Evolutionary conservation across 1,284 basidiomycete genomes (phyloP).

Genomic region (Moesziomyces parantarcticus): DNA sequence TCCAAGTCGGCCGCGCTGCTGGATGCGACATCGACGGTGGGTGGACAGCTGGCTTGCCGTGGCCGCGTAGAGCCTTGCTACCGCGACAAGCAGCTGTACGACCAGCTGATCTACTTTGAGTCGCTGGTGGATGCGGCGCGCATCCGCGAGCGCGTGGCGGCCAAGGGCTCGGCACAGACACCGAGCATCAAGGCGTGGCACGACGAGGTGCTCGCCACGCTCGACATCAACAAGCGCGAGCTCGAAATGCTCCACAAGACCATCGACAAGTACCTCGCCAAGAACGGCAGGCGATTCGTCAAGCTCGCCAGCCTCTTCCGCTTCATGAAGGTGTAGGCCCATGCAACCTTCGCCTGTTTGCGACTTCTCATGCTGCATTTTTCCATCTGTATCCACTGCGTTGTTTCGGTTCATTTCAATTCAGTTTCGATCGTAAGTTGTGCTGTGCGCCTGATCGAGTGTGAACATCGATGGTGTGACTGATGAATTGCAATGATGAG

Average conservation of each 20-base stretch:
- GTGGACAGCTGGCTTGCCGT: conserved; percentile 39
- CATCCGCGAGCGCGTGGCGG: conserved; percentile 17
- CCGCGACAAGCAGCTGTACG: conserved; percentile 63
- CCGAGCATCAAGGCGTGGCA: conserved; percentile 26
- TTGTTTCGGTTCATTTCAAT: neutral
- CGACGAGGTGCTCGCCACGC: conserved; percentile 36
- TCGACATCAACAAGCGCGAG: conserved; percentile 36
- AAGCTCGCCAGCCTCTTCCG: conserved; percentile 59
- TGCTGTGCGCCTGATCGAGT: neutral
- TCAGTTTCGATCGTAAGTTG: neutral
- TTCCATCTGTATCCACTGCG: neutral
- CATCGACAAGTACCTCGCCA: conserved; percentile 57
- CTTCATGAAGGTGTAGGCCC: conserved; percentile 55
- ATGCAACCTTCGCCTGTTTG: neutral
- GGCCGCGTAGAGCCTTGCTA: conserved; percentile 50
- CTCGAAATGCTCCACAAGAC: conserved; percentile 34
- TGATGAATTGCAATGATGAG: too few species aligned
- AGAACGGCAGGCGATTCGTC: conserved; percentile 62
- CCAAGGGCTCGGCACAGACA: neutral
- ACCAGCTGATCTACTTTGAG: conserved; percentile 62
- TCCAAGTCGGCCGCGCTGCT: conserved; percentile 22
- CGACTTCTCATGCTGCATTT: neutral
- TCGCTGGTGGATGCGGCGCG: conserved; percentile 53
- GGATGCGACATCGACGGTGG: conserved; percentile 14
- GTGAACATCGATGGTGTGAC: too few species aligned